Evolutionary conservation across 2,329 filamentous ascomycete species (phyloP), one percentile per base, ranked within the genome.

Genomic region (Aspergillus amoenus): DNA sequence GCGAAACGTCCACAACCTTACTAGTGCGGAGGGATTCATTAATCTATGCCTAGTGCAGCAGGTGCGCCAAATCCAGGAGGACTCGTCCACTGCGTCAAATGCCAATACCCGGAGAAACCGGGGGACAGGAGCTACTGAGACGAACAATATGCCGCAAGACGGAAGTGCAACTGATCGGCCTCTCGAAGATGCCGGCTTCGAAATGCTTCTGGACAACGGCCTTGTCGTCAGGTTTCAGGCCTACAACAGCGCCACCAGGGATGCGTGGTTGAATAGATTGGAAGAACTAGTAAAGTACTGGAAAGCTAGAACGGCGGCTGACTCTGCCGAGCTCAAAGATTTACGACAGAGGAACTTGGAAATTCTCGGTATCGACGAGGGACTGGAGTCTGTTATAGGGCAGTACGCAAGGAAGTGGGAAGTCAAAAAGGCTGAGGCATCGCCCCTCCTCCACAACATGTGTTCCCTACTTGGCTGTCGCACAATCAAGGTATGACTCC

Each of bases 361-460:
- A 42, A 73, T 79, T 5, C 76, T 89, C 50, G 81, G 83, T 49
- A 86, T 89, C 56, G 85, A 88, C 66, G 86, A 89, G 66, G 82
- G 85, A 62, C 78, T 82, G 62, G 86, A 89, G 70, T 85, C 86
- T 0, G 73, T 82, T 43, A 72, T 88, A n/a, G 86, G 86, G 9
- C 85, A 88, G 65, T 88, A 85, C 65, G 85, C 85, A 0, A 77
- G 80, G 61, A 88, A 88, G 65, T 89, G 86, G 86, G 86, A 89
- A 68, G 85, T 88, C 21, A 83, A 79, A 15, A 81, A 85, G 61
- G 83, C 84, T 1, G 81, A 82, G 62, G 84, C 86, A n/a, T 86
- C 82, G 1, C 81, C 86, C 1, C 74, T 83, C 40, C 72, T 88
- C n/a, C 88, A 87, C 75, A 86, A 89, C 68, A 81, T 88, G 74